These are phyloP conservation scores for Zygotorulaspora mrakii DNA, from an alignment of 1,139 yeast genomes.

Conservation along the genomic window DNA sequence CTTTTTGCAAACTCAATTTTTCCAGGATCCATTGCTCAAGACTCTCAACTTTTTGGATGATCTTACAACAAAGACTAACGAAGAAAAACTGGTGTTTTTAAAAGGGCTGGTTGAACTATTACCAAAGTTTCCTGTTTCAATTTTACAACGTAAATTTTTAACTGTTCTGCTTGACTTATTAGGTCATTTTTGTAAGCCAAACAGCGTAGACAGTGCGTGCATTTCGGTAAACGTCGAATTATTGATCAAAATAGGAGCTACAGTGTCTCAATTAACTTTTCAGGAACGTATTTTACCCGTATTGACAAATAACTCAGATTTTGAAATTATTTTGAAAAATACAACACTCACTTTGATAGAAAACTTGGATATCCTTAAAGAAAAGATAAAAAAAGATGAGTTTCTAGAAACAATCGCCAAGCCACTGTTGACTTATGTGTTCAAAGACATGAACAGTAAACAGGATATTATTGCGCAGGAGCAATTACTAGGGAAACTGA, in stretches of 20 bases:
- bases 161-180: conserved; percentile 58
- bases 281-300: conserved; percentile 63
- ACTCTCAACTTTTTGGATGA: conserved; percentile 83
- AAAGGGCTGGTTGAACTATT: conserved; percentile 59
- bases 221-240: conserved; percentile 55
- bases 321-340: conserved; percentile 44
- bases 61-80: conserved; percentile 65
- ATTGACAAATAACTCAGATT: conserved; percentile 31
- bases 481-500: conserved; percentile 47
- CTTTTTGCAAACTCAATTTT: conserved; percentile 33
- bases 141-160: conserved; percentile 68
- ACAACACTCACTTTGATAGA: conserved; percentile 55
- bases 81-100: conserved; percentile 68
- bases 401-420: conserved; percentile 42
- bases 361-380: conserved; percentile 50
- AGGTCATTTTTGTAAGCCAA: conserved; percentile 31
- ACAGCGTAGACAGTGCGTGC: conserved; percentile 43
- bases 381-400: conserved; percentile 45
- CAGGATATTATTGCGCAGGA: conserved; percentile 49
- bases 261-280: conserved; percentile 71
- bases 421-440: conserved; percentile 30
- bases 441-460: conserved; percentile 25
- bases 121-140: conserved; percentile 64
- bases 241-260: conserved; percentile 60
- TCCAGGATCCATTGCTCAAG: conserved; percentile 75